Conservation (phyloP, 2,329 filamentous ascomycete species). For the Trichoderma guizhouense region DNA sequence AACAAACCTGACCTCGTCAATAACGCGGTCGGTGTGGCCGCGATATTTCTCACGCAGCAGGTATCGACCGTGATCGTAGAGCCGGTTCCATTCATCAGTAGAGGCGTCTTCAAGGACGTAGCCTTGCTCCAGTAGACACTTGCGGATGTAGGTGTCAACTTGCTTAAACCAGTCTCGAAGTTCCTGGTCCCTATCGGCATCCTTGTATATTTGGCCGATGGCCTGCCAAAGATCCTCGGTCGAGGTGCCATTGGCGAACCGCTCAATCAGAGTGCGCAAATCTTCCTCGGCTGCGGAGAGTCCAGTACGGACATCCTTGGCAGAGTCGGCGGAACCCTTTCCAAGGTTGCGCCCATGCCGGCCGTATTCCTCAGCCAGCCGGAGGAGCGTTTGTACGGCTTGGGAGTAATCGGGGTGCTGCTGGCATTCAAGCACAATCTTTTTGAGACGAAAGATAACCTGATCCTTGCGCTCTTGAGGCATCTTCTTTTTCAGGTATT, state of each 20-base stretch:
- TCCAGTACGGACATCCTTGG: conserved; percentile 68
- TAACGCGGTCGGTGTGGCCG: conserved; percentile 76
- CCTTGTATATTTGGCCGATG: conserved; percentile 79
- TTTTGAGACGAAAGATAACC: conserved; percentile 86
- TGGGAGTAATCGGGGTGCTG: conserved; percentile 89
- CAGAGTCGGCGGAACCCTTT: conserved; percentile 61
- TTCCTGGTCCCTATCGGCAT: conserved; percentile 82
- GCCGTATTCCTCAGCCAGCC: conserved; percentile 80
- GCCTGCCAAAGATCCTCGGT: conserved; percentile 80
- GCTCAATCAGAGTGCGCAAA: conserved; percentile 78
- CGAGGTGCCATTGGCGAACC: conserved; percentile 93
- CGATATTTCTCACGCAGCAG: conserved; percentile 87
- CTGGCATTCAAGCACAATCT: conserved; percentile 96
- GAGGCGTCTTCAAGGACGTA: conserved; percentile 82
- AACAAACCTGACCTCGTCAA: conserved; percentile 89
- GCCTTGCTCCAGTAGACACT: conserved; percentile 82
- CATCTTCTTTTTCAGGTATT: conserved; percentile 83
- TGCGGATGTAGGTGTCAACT: conserved; percentile 73
- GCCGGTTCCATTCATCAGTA: conserved; percentile 74
- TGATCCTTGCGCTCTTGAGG: conserved; percentile 91
- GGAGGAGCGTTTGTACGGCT: conserved; percentile 84
- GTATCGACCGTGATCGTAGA: conserved; percentile 83
- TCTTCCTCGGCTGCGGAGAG: conserved; percentile 73
- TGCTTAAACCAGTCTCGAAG: conserved; percentile 86
- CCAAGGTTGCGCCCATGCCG: conserved; percentile 66